A percentile compares a stretch with the other conserved stretches of the same genome.
Evolutionary conservation across 306 rosid genomes (phyloP).

Genomic region (Pueraria montana): DNA sequence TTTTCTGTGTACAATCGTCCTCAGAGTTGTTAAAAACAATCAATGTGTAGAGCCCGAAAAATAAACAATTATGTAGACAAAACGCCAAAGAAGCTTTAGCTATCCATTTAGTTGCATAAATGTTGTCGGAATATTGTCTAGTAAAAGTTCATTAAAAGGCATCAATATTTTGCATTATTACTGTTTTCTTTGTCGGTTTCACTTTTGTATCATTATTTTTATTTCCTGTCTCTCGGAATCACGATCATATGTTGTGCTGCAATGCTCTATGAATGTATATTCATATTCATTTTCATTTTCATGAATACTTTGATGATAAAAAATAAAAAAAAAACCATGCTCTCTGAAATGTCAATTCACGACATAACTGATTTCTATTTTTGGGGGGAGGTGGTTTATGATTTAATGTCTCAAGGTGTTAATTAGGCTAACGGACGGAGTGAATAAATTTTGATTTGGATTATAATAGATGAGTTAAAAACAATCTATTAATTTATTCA

Average conservation of each 20-base stretch:
- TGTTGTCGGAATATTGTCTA: slow-evolving; percentile 56
- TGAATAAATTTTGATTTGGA: no score
- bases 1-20: background rate
- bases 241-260: slow-evolving; percentile 12
- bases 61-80: slow-evolving; percentile 6
- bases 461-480: no score
- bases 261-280: background rate
- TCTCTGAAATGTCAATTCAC: background rate
- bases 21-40: background rate
- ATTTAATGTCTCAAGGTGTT: background rate
- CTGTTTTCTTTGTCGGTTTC: slow-evolving; percentile 52
- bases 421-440: background rate
- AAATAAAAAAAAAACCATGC: no score
- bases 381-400: background rate
- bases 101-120: slow-evolving; percentile 39
- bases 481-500: no score
- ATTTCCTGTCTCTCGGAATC: slow-evolving; percentile 33
- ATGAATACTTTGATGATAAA: background rate
- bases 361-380: background rate
- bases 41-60: background rate
- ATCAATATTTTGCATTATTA: slow-evolving; percentile 46
- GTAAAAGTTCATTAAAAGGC: slow-evolving; percentile 43
- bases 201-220: slow-evolving; percentile 36
- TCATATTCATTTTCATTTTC: background rate
- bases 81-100: slow-evolving; percentile 47